Conservation (phyloP, 2,329 filamentous ascomycete genomes). For the Fusarium compactum region DNA sequence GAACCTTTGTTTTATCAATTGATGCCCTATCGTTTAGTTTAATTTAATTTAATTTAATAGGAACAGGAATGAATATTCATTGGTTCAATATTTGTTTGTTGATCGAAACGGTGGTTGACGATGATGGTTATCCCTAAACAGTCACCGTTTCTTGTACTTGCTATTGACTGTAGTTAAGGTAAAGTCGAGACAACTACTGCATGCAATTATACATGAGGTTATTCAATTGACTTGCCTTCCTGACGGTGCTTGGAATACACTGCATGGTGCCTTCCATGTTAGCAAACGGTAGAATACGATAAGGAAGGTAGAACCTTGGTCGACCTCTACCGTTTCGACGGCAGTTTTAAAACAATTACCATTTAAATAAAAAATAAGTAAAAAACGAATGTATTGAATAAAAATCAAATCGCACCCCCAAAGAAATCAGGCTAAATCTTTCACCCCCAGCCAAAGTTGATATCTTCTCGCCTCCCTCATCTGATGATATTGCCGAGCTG, state of each 20-base stretch:
- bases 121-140: constrained; percentile 27
- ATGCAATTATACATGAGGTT: neutral
- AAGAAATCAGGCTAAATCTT: constrained; percentile 21
- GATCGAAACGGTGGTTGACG: constrained; percentile 32
- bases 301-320: neutral
- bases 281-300: neutral
- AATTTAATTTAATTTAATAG: constrained; percentile 17
- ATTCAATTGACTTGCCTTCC: neutral
- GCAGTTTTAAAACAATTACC: constrained; percentile 1
- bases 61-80: constrained; percentile 16
- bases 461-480: constrained; percentile 26
- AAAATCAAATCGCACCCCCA: constrained; percentile 13
- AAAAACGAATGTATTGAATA: neutral
- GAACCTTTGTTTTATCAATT: constrained; percentile 8
- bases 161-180: neutral
- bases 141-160: constrained; percentile 30
- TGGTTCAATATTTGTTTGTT: constrained; percentile 24
- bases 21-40: constrained; percentile 36
- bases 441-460: constrained; percentile 16
- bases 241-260: neutral
- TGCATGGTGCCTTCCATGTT: neutral
- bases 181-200: too few relatives aligned
- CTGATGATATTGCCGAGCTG: constrained; percentile 28
- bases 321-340: constrained; percentile 13
- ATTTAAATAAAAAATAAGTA: neutral